Base-by-base conservation (phyloP, 2,329 filamentous ascomycete species). In the Colletotrichum neosansevieriae region DNA sequence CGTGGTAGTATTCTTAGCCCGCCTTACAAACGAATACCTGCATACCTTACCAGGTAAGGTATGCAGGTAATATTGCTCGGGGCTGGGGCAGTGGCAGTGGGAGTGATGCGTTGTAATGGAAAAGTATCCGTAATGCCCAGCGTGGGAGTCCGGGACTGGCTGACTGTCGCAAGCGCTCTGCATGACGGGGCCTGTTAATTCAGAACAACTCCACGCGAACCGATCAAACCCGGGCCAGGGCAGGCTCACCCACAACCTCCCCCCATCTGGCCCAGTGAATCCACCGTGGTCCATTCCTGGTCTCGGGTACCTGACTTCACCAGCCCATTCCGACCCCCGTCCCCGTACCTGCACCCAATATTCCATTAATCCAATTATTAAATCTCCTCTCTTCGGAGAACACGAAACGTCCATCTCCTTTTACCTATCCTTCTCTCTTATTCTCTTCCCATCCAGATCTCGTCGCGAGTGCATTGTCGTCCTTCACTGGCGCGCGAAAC, bases 321-420 rank as follows among this genome's bases (percentile, higher is more conserved):
- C 34, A 34, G 45, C 58, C 58, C 58, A 60, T 38, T 50, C 58
- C 47, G 38, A 54, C 38, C 34, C 19, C 34, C 32, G 11, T 5
- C 38, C 40, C 57, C 19, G 15, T 60, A 17, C 45, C 58, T 29
- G 60, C 29, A 50, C 38, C 65, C 60, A 65, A 65, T 68, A 66
- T 40, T 40, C 58, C 59, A 67, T 58, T 49, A 59, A 60, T 68
- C 62, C 51, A 57, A 68, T 68, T 65, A 60, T 64, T 68, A 58
- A 68, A 65, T 65, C 65, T 64, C 62, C 66, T 58, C 32, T 56
- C 66, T 68, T 65, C 56, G 49, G 24, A 42, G 53, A 34, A 56
- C 54, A 36, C 54, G 54, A 40, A 51, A 59, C 61, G 13, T 32
- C 13, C 34, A 42, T 60, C 54, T 65, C 61, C 56, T 65, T 67